phyloP scores from a whole-genome alignment of 345 rosid species.

The Reutealis trisperma region DNA sequence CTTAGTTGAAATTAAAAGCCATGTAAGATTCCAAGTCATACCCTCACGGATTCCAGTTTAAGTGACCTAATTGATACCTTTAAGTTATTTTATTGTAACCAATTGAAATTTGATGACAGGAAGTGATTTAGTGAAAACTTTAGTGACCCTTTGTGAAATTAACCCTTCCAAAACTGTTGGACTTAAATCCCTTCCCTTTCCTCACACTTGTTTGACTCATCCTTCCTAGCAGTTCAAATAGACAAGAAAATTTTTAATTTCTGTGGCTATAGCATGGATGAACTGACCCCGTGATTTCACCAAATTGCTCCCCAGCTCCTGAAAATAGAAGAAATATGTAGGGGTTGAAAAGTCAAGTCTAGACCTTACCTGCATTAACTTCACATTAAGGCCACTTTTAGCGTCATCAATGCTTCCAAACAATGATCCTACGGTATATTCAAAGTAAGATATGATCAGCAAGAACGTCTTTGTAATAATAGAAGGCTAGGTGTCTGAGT shows the following conservation, averaged over 20 bases:
- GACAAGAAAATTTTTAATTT: background rate
- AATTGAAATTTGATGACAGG: no score
- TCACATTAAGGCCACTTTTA: conserved; percentile 62
- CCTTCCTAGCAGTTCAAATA: background rate
- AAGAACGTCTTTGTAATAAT: conserved; percentile 1
- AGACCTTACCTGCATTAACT: conserved; percentile 78
- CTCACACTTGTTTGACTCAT: background rate
- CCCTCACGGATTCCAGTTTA: no score
- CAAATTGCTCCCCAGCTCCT: no score
- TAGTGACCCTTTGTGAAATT: no score
- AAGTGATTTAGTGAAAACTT: no score
- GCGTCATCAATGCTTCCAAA: conserved; percentile 77
- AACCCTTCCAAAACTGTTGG: background rate
- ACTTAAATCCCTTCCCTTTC: background rate
- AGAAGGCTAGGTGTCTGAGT: conserved; percentile 7
- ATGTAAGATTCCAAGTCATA: background rate
- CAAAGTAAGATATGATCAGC: conserved; percentile 19
- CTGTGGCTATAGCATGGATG: background rate
- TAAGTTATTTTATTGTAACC: no score
- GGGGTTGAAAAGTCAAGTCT: background rate
- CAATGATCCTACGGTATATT: conserved; percentile 66
- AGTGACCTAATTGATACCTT: no score
- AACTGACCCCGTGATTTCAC: no score
- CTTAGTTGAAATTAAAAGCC: background rate
- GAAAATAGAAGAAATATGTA: no score